Base-by-base conservation (phyloP, 306 rosid genomes). In the Vigna hirtella region DNA sequence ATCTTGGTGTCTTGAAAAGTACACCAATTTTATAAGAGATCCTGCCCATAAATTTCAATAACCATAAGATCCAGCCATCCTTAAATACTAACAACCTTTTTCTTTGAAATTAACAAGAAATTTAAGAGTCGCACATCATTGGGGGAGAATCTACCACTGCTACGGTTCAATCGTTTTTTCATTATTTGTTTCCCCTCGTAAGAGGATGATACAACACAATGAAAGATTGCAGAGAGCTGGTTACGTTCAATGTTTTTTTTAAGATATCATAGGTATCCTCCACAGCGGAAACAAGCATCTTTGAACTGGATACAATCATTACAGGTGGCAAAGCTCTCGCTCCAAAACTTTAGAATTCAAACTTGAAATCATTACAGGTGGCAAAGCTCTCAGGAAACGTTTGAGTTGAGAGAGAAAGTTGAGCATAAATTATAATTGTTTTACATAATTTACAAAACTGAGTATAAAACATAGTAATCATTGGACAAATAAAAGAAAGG, bases 11-110 rank as follows among this genome's bases (percentile, higher is more conserved):
- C 97, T 90, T 70, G 97, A 93, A 76, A 93, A 93, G 86, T 93
- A 93, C 58, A 90, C 86, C 84, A 93, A 89, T 86, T 93, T 93
- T 85, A 93, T 90, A 65, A 93, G 89, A 82, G 97, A 93, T 47
- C 97, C 97, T 93, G 86, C 62, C 65, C 76, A 61, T 24, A 51
- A 69, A 47, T 75, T 51, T 42, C 16, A 59, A 58, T 18, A 69
- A 61, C 64, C 67, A 53, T 47, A 57, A 65, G 34, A 57, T 76
- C 58, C 55, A 49, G 34, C 43, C 61, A 79, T 55, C 56, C 76
- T 71, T 45, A 73, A 78, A 51, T 53, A 12, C 73, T 9, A 17
- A 67, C 43, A 76, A 36, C 14, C 17, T 45, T 26, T 61, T 50
- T 16, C 9, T 42, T 49, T 53, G 70, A 65, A 52, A 43, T 45